Evolutionary conservation across 169 alveolate species (phyloP), one percentile per base, ranked within the genome.

Genomic region (Babesia microti): DNA sequence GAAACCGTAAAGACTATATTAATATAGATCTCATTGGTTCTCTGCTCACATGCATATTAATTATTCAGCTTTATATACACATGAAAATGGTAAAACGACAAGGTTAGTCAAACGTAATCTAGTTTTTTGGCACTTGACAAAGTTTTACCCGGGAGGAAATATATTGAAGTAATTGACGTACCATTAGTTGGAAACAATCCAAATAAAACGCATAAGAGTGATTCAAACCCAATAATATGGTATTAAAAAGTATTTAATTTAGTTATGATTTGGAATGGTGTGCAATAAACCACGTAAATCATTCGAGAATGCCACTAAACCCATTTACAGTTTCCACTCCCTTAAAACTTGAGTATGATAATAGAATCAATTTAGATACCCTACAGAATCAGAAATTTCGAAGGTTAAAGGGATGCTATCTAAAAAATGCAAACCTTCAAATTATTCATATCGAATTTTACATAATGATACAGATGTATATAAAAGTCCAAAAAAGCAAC

Each of bases 1-100:
- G 2, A 60, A 60, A 37, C 85, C 85, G 3, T 22, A 55, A n/a
- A n/a, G n/a, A n/a, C n/a, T n/a, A n/a, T n/a, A n/a, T n/a, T n/a
- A n/a, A n/a, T n/a, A n/a, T n/a, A n/a, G n/a, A n/a, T n/a, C 52
- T 9, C 59, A 47, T 33, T 75, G 85, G 85, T 75, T 75, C 50
- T 66, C 85, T 2, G 70, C 79, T 0, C 85, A 75, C 40, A 22
- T 68, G 42, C 85, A 75, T 44, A 75, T 68, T 3, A 60, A 44
- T 55, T 75, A 60, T 41, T 69, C 69, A 21, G 81, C 85, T 7
- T 50, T 24, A n/a, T 67, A 54, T 24, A 17, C 44, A 7, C 85
- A 75, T 14, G 79, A 44, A n/a, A 53, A 53, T 29, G 73, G 72
- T 17, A 59, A 7, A 17, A 32, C 15, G 12, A 65, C 76, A 5